Evolutionary conservation across 345 rosid species (phyloP), one percentile per base, ranked within the genome.

Genomic region (Ceriops zippeliana): DNA sequence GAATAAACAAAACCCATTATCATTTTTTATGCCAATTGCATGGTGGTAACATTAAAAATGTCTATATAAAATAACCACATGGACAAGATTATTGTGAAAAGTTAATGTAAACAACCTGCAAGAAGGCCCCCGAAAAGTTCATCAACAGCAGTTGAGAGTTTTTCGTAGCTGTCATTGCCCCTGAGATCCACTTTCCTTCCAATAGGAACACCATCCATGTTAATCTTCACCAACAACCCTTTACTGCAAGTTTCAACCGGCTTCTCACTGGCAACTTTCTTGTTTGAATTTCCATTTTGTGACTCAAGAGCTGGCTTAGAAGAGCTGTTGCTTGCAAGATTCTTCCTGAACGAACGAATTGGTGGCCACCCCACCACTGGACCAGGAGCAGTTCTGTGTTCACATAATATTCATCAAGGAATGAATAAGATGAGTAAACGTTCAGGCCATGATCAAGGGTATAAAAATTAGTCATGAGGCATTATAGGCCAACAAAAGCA

Each of bases 341-440:
- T 90, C 86, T 86, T 96, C 87, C 99, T 84, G 58, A 83, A 87
- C 16, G 98, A 87, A 24, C 99, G 81, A 70, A 96, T 85, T 53
- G 99, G 99, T 56, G 99, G 99, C 99, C 99, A 96, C 38, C 99
- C 99, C 61, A 96, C 99, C 34, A 96, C 92, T 76, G 97, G 87
- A 75, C 91, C 92, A 70, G 98, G 91, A 65, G 99, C 97, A 72
- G 85, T 87, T 79, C 99, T 95, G 73, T 74, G 80, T 75, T 61
- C 34, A 22, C 53, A 13, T 26, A 13, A 34, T 54, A 70, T 72
- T 35, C 20, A 58, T 52, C 21, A 63, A 42, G 53, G n/a, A 68
- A 52, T 16, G 9, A 51, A 69, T 67, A 5, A 63, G 57, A 65
- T 62, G 26, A 62, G 11, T 28, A 66, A 24, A 68, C 30, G 3